A percentile compares a stretch with the other conserved stretches of the same genome.
These are phyloP conservation scores for Jamesozyma jinghongensis DNA, from an alignment of 805 yeast genomes.

Conservation along the genomic window DNA sequence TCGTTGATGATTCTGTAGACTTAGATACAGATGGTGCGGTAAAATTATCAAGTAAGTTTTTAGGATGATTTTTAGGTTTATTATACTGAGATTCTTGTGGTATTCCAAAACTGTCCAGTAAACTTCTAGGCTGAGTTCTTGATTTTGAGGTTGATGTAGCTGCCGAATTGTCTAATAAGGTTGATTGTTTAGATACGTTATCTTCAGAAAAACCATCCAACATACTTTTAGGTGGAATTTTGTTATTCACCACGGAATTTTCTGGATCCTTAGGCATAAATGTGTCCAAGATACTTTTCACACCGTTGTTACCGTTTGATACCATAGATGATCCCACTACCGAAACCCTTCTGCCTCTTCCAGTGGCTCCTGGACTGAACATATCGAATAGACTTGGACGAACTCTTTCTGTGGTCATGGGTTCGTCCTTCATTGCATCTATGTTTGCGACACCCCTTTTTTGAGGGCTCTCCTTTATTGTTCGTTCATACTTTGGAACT, in stretches of 20 bases:
- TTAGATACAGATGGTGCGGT: background rate
- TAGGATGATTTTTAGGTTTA: too few species aligned
- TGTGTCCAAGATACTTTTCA: background rate
- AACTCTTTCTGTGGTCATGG: conserved; percentile 14
- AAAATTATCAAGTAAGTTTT: conserved; percentile 8
- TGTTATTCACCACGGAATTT: background rate
- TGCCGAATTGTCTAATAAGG: background rate
- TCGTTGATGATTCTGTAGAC: background rate
- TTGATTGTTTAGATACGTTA: conserved; percentile 1
- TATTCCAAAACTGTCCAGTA: conserved; percentile 6
- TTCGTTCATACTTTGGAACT: conserved; percentile 3
- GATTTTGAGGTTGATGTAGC: background rate
- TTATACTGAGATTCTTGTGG: background rate
- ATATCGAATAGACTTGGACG: conserved; percentile 27
- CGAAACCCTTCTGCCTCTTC: background rate
- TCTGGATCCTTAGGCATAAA: background rate
- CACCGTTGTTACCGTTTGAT: background rate
- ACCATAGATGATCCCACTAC: background rate
- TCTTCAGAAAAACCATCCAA: background rate
- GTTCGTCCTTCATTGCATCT: conserved; percentile 12
- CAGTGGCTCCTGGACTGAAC: conserved; percentile 7
- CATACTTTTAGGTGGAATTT: background rate
- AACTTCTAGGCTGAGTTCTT: background rate
- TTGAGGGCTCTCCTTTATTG: background rate
- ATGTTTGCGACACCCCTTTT: conserved; percentile 1